Percentiles rank a stretch among this genome's conserved stretches.
These are phyloP conservation scores for Urtica urens DNA, from an alignment of 306 rosid species.

Conservation along the genomic window DNA sequence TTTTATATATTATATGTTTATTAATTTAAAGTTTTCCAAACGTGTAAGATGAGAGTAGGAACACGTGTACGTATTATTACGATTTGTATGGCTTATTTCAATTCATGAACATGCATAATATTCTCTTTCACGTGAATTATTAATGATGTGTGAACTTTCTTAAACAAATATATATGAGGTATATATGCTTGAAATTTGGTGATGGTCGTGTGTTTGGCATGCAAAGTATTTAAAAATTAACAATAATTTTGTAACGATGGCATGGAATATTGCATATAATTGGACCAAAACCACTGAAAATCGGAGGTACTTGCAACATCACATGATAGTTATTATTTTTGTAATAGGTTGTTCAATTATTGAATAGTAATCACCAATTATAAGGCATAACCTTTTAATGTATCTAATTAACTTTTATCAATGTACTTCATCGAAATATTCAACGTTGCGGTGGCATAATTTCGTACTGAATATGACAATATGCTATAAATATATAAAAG, in stretches of 20 bases:
- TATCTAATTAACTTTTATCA: background rate
- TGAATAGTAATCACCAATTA: background rate
- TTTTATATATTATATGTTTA: no score
- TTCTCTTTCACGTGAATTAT: background rate
- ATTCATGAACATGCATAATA: background rate
- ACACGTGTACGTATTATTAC: background rate
- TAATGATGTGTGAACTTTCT: background rate
- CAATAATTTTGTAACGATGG: no score
- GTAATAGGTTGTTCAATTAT: conserved; percentile 4
- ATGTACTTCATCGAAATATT: no score
- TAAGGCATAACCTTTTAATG: background rate
- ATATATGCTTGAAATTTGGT: background rate
- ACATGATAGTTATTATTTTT: background rate
- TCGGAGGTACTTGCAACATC: background rate
- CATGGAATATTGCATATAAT: background rate
- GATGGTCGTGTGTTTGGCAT: no score
- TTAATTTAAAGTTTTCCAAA: no score
- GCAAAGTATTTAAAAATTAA: no score
- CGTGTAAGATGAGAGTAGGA: background rate
- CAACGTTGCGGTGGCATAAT: conserved; percentile 1
- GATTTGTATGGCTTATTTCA: background rate
- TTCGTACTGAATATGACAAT: background rate
- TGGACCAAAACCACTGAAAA: conserved; percentile 1
- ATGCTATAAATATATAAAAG: no score
- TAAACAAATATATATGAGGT: background rate